These are phyloP conservation scores for Nepenthes alata DNA, from an alignment of 179 eudicot genomes.

Conservation along the genomic window DNA sequence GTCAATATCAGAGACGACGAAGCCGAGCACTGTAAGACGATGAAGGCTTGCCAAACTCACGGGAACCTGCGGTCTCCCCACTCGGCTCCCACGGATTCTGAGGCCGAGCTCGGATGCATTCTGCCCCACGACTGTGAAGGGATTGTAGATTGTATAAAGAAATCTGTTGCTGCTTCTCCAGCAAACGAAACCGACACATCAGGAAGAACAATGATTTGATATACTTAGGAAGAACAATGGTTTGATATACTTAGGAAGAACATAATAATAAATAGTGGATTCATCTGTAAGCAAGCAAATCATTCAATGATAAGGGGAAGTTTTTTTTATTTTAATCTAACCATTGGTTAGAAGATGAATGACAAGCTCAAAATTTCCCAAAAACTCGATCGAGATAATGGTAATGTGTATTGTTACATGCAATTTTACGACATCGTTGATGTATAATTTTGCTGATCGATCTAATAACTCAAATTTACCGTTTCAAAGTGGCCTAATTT, in stretches of 20 bases:
- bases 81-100: constrained; percentile 34
- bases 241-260: neutral
- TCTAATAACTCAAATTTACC: too few relatives aligned
- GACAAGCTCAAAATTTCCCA: too few relatives aligned
- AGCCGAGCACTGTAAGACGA: constrained; percentile 98
- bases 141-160: constrained; percentile 69
- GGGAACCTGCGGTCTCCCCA: constrained; percentile 92
- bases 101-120: constrained; percentile 40
- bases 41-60: constrained; percentile 92
- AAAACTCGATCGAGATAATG: too few relatives aligned
- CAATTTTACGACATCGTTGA: too few relatives aligned
- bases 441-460: too few relatives aligned
- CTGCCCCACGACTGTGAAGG: constrained; percentile 67
- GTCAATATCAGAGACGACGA: constrained; percentile 88
- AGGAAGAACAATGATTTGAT: too few relatives aligned
- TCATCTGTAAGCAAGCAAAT: too few relatives aligned
- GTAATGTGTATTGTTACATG: too few relatives aligned
- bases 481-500: too few relatives aligned
- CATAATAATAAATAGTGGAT: neutral
- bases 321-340: too few relatives aligned
- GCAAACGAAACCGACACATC: neutral
- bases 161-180: constrained; percentile 46
- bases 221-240: neutral
- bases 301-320: too few relatives aligned
- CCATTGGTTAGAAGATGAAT: too few relatives aligned